Evolutionary conservation across 805 yeast species (phyloP), one percentile per base, ranked within the genome.

Genomic region (Yarrowia alimentaria): DNA sequence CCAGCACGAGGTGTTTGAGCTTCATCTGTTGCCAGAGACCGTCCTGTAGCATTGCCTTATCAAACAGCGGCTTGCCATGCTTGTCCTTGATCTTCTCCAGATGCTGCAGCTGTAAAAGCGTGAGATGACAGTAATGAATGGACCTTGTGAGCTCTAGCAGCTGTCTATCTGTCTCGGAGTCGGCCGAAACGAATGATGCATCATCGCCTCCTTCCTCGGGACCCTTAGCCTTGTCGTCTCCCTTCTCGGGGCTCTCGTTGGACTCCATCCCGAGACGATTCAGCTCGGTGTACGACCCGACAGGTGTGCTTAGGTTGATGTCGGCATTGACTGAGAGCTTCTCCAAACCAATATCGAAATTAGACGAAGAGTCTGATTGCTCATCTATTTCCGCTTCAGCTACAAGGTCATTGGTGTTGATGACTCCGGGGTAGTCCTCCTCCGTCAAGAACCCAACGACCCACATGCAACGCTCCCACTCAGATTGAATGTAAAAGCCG

Each of bases 381-480:
- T 29, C 35, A 4, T 30, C n/a, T n/a, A n/a, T n/a, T n/a, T n/a
- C 37, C 5, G 13, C 35, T 13, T 31, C 50, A 11, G 28, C 26
- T 10, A 30, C 50, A 13, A 16, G 6, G 13, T 19, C 47, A 11
- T 40, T 28, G 9, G 25, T 40, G 25, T 28, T 40, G 19, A 40
- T 26, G 11, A 26, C 47, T 3, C 33, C 28, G 19, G 28, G 33
- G 9, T 40, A 40, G 13, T 40, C 47, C 18, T 40, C 47, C 10
- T 40, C 47, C 2, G 37, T 31, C 13, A 43, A 20, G 8, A 75
- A 57, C 34, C 64, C 68, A 28, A 74, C 69, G 3, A 73, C 65
- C 54, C 78, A 77, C 21, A 73, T 54, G 33, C 78, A 74, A 48
- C 83, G 64, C 33, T 76, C 80, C 79, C 79, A 76, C 58, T 78